Base-by-base conservation (phyloP, 2,329 filamentous ascomycete genomes). In the Gyromitra esculenta region DNA sequence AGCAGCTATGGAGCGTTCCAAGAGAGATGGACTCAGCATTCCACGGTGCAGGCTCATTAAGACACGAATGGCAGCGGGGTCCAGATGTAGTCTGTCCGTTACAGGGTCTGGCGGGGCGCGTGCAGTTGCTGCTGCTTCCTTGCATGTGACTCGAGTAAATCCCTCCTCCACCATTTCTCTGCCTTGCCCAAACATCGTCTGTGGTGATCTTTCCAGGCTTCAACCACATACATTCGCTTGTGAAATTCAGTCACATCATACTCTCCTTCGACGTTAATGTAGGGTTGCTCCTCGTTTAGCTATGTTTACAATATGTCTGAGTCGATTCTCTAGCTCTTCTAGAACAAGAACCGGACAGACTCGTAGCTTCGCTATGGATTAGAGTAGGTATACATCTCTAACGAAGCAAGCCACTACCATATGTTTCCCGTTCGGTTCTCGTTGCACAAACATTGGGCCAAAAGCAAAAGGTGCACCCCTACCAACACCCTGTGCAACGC, bases 141-240 rank as follows among this genome's bases (percentile, higher is more conserved):
- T 75, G 65, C 65, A 70, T 75, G 65, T 57, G 72, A 70, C 72
- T 70, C 45, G 43, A 63, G 45, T 62, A 69, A 74, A 74, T 74
- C 45, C 64, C 62, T 65, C 69, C 70, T 18, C 56, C 66, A 41
- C 21, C 41, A 35, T 48, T 56, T 56, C 15, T 52, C 25, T 52
- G 18, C 25, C 54, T 35, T 37, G 54, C 54, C 21, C 25, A 57
- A 57, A 21, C 50, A 52, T 52, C 50, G 48, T 56, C 5, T 45
- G 21, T 52, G 48, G 48, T 8, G 48, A 52, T 52, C 48, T 52
- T 52, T 52, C n/a, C 48, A 52, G n/a, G 52, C 9, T 31, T 35
- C 52, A 31, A 35, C 52, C 25, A 6, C 52, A 4, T 9, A 35
- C 31, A 11, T 52, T 52, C 18, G 18, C 48, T 18, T 18, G 48